Evolutionary conservation across 495 filamentous ascomycete genomes (phyloP), one percentile per base, ranked within the genome.

Genomic region (Penicillium robsamsonii): DNA sequence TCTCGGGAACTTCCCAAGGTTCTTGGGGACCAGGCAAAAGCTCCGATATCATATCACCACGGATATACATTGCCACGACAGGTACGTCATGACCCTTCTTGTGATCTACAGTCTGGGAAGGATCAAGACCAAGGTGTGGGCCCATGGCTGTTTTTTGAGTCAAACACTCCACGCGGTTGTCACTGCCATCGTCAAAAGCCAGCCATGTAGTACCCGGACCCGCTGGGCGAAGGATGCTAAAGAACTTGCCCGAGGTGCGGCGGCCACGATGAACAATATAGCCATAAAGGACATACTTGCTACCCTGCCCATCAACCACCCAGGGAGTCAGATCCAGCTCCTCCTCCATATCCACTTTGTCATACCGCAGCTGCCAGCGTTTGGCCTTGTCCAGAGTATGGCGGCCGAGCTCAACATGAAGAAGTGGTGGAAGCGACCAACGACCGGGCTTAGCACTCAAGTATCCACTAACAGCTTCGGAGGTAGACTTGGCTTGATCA

Each of bases 181-280:
- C 75, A 38, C 74, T 81, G 44, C 77, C 75, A 55, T 84, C 81
- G 37, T 80, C 72, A 56, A 85, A 88, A 25, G 74, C 78, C 42
- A 87, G 72, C 85, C 85, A 88, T 43, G 72, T 77, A 10, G 77
- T 75, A 10, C 75, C 79, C 4, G 79, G 79, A 1, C 83, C 82
- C 18, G 75, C 75, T 0, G 85, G 85, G 15, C 84, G 77, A 44
- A 88, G 63, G 40, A 87, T 81, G 41, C 81, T 79, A 60, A 83
- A 81, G 69, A 84, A 87, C 30, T 84, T 75, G 50, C 79, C 77
- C 9, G 85, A 86, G 13, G 80, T 80, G 37, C 86, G 81, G 27
- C 78, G 79, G 30, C 81, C 84, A 50, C 76, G 76, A 59, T 87
- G 85, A 4, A 86, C 83, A 17, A 86, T 71, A 46, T 86, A 82